Conservation (phyloP, 2,329 filamentous ascomycete species). For the Trichoderma koningiopsis region DNA sequence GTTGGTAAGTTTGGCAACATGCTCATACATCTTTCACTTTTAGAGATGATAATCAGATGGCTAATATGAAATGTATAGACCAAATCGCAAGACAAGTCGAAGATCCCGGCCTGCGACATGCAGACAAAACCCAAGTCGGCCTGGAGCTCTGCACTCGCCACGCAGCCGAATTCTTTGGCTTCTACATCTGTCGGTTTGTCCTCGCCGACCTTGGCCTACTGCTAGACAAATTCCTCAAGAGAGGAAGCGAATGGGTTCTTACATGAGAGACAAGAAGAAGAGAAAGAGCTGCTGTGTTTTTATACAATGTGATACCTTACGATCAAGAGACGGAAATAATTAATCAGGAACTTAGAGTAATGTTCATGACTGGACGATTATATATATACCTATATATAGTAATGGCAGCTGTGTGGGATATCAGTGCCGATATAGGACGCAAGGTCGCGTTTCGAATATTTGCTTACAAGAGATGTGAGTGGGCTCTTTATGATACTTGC, state of each 20-base stretch:
- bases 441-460: background rate
- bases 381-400: constrained; percentile 20
- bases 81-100: constrained; percentile 96
- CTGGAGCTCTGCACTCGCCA: constrained; percentile 91
- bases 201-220: constrained; percentile 79
- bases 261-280: background rate
- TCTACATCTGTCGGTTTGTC: constrained; percentile 96
- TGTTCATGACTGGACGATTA: constrained; percentile 24
- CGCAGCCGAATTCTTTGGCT: constrained; percentile 95
- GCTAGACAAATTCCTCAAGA: constrained; percentile 96
- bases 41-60: background rate
- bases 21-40: background rate
- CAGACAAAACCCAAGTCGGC: constrained; percentile 91
- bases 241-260: constrained; percentile 88
- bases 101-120: constrained; percentile 87
- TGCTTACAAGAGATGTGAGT: background rate
- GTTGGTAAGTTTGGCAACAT: constrained; percentile 66
- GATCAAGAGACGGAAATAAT: constrained; percentile 21
- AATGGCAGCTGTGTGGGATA: constrained; percentile 12
- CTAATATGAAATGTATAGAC: constrained; percentile 57
- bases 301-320: constrained; percentile 12
- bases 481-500: background rate
- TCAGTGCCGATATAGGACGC: background rate
- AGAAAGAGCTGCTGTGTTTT: constrained; percentile 8
- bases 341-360: background rate